Evolutionary conservation across 345 rosid genomes (phyloP).

Genomic region (Eucalyptus urophylla): DNA sequence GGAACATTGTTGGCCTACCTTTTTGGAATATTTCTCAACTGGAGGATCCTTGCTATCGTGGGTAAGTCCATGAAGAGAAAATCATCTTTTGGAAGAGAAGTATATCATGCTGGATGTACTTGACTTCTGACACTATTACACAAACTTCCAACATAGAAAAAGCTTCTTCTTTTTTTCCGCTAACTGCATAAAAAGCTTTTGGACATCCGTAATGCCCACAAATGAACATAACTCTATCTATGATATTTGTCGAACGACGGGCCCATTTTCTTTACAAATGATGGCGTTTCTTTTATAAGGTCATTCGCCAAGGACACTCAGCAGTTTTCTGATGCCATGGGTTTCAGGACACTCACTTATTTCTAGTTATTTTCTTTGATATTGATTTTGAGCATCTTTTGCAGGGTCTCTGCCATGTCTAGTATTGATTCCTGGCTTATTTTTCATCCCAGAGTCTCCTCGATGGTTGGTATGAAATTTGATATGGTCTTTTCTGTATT

Average conservation of each 20-base stretch:
- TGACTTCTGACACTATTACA: neutral
- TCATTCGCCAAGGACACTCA: neutral
- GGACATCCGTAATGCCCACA: neutral
- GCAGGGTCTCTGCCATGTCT: constrained; percentile 60
- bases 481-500: neutral
- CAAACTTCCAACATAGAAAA: neutral
- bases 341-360: neutral
- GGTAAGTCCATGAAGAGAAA: constrained; percentile 15
- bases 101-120: neutral
- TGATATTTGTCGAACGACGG: neutral
- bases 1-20: constrained; percentile 64
- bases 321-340: neutral
- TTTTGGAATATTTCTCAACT: constrained; percentile 41
- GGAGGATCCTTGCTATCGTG: constrained; percentile 60
- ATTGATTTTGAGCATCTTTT: constrained; percentile 1
- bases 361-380: neutral
- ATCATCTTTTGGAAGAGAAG: neutral
- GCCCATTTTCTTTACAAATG: neutral
- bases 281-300: neutral
- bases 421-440: constrained; percentile 57
- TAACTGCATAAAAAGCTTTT: neutral
- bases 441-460: constrained; percentile 80
- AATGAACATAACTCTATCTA: neutral
- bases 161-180: rapidly evolving
- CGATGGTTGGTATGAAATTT: constrained; percentile 52